Conservation (phyloP, 352 stramenopile species). For the Phytopythium vexans region DNA sequence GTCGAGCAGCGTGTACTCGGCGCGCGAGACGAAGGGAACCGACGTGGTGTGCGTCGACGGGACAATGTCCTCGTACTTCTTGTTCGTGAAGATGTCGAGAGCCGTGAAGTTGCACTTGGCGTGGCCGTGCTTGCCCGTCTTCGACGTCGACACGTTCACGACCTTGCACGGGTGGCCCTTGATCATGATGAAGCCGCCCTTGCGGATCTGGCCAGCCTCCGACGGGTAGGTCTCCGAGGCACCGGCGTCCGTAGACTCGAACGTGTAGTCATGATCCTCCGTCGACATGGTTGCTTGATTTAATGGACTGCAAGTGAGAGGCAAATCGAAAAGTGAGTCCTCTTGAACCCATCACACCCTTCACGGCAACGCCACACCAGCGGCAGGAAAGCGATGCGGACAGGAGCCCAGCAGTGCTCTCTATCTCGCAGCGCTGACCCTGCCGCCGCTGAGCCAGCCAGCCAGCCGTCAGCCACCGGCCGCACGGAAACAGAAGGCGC, state of each 20-base stretch:
- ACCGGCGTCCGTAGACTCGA: constrained; percentile 96
- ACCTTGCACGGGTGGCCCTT: constrained; percentile 99
- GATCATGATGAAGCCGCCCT: constrained; percentile 99
- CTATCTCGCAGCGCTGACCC: neutral
- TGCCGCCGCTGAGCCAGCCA: neutral
- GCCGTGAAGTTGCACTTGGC: constrained; percentile 99
- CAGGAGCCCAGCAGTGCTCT: neutral
- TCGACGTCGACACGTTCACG: constrained; percentile 97
- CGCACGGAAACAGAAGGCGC: neutral
- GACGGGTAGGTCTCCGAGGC: constrained; percentile 97
- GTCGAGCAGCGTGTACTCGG: constrained; percentile 98
- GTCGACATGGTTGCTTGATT: constrained; percentile 22
- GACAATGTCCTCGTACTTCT: constrained; percentile 99
- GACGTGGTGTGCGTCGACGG: constrained; percentile 98
- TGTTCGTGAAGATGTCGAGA: constrained; percentile 99
- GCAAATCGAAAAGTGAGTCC: constrained; percentile 2
- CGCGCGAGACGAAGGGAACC: constrained; percentile 96
- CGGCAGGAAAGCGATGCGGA: too few species aligned
- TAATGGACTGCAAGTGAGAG: constrained; percentile 1
- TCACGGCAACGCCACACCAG: neutral
- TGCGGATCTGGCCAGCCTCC: constrained; percentile 99
- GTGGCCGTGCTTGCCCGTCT: constrained; percentile 99
- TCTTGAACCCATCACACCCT: neutral
- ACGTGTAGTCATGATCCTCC: constrained; percentile 75
- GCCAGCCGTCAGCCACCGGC: neutral